These are phyloP conservation scores for Trypanosoma avium DNA, from an alignment of 208 protist genomes.

Conservation along the genomic window DNA sequence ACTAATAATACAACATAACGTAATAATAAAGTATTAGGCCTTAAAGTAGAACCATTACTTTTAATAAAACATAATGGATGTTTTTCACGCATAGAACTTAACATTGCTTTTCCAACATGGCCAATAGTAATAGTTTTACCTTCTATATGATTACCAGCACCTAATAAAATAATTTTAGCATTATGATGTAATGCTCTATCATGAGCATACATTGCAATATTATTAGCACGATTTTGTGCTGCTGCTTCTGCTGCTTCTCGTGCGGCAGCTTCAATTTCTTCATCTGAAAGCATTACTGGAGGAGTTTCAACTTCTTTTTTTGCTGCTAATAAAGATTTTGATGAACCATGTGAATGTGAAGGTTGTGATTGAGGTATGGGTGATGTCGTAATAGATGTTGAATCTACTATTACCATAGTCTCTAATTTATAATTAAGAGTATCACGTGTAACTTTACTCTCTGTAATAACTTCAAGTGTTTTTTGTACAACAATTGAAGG, in stretches of 20 bases:
- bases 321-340: not conserved
- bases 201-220: conserved; percentile 40
- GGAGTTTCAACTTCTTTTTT: conserved; percentile 7
- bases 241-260: conserved; percentile 10
- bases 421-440: conserved; percentile 78
- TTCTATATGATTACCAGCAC: conserved; percentile 52
- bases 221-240: not conserved
- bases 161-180: conserved; percentile 45
- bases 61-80: conserved; percentile 67
- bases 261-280: conserved; percentile 17
- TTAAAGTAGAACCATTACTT: conserved; percentile 50
- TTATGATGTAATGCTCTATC: conserved; percentile 39
- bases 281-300: not conserved
- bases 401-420: conserved; percentile 25
- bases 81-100: conserved; percentile 26
- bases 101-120: conserved; percentile 28
- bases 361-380: not conserved
- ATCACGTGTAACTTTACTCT: conserved; percentile 62
- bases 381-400: not conserved
- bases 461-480: conserved; percentile 43
- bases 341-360: not conserved
- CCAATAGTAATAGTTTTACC: conserved; percentile 53
- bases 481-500: conserved; percentile 34
- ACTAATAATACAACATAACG: conserved; percentile 45
- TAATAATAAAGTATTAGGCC: conserved; percentile 34